Percentiles rank a stretch among this genome's conserved stretches.
phyloP scores from a whole-genome alignment of 1,284 basidiomycete species.

The Moesziomyces globuligerus region DNA sequence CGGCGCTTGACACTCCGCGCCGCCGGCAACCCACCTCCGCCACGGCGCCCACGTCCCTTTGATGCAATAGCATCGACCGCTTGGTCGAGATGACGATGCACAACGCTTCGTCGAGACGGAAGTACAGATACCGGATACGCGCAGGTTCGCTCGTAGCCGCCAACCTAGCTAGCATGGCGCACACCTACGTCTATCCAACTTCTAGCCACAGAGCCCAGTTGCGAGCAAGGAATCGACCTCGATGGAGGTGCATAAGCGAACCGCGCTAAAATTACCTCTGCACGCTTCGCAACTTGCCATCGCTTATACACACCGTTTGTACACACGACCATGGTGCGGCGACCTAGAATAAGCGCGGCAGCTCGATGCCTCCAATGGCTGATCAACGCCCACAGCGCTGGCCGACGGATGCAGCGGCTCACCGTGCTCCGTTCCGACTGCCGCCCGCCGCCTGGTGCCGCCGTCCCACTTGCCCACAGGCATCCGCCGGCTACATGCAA shows the following conservation, averaged over 20 bases:
- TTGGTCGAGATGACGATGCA: too few relatives aligned
- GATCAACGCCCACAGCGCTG: not conserved
- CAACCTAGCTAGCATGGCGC: too few relatives aligned
- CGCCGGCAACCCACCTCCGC: not conserved
- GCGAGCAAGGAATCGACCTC: not conserved
- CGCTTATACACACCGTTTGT: too few relatives aligned
- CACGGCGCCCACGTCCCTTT: not conserved
- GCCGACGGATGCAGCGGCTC: conserved; percentile 22
- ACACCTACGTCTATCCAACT: too few relatives aligned
- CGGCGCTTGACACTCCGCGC: not conserved
- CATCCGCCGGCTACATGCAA: not conserved
- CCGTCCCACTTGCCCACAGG: not conserved
- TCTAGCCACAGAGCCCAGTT: not conserved
- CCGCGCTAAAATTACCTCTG: conserved; percentile 20
- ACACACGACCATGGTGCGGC: too few relatives aligned
- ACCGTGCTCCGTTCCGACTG: conserved; percentile 10
- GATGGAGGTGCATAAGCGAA: conserved; percentile 17
- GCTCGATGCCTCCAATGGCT: too few relatives aligned
- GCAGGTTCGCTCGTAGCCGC: too few relatives aligned
- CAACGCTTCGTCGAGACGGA: too few relatives aligned
- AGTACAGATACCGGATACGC: too few relatives aligned
- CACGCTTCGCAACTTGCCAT: too few relatives aligned
- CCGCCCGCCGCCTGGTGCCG: not conserved
- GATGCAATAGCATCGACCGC: too few relatives aligned
- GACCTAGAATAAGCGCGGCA: not conserved